phyloP scores from a whole-genome alignment of 2,329 filamentous ascomycete species.

The Sclerotinia glacialis region DNA sequence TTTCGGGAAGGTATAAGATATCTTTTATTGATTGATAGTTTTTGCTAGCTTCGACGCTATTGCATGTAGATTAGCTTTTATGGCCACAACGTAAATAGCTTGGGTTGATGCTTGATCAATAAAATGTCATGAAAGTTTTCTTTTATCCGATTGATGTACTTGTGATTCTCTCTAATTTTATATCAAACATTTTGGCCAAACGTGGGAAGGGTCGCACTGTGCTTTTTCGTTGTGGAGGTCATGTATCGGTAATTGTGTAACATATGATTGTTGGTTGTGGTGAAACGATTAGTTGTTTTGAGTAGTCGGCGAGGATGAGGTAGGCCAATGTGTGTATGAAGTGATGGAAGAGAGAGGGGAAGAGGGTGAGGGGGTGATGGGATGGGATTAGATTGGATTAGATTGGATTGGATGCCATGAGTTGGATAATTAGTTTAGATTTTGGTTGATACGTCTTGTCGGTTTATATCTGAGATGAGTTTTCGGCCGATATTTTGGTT shows the following conservation, averaged over 20 bases:
- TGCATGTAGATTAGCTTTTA: slow-evolving; percentile 11
- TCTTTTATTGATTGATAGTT: slow-evolving; percentile 12
- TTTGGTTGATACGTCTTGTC: too few species aligned
- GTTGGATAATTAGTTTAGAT: not conserved
- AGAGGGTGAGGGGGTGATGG: not conserved
- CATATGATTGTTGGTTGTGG: not conserved
- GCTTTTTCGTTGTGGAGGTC: not conserved
- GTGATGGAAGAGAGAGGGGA: not conserved
- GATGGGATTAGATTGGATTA: not conserved
- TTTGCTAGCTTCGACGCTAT: slow-evolving; percentile 10
- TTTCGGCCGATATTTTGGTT: not conserved
- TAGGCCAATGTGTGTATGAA: not conserved
- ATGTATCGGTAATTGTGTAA: not conserved
- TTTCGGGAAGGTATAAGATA: not conserved
- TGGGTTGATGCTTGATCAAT: not conserved
- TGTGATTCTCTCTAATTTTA: not conserved
- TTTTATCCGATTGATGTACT: not conserved
- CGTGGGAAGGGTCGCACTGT: too few species aligned
- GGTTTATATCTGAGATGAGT: too few species aligned
- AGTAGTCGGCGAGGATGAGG: too few species aligned
- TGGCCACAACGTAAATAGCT: not conserved
- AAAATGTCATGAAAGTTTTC: not conserved
- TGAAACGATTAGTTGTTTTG: slow-evolving; percentile 8
- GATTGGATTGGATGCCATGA: too few species aligned
- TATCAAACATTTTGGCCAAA: not conserved